Evolutionary conservation across 225 moss, liverwort and hornwort genomes (phyloP).

Genomic region (Neckera pumila): DNA sequence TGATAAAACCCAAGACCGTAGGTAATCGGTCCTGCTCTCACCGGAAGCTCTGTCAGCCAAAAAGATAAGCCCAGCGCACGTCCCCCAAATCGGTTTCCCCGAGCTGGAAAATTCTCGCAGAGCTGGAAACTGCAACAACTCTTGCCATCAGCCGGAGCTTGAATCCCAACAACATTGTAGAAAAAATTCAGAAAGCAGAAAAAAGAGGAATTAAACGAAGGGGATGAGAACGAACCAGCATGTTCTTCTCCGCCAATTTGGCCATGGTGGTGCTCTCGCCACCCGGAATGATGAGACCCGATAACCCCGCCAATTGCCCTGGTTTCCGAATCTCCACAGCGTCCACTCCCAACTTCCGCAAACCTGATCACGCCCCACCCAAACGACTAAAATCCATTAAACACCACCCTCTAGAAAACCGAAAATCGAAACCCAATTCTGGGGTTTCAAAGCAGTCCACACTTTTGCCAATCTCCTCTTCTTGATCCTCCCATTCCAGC

Average conservation of each 20-base stretch:
- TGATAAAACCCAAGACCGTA: neutral
- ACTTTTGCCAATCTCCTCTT: neutral
- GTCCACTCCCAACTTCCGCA: slow-evolving; percentile 79
- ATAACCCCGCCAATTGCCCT: slow-evolving; percentile 68
- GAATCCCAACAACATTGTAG: neutral
- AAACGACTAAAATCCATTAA: neutral
- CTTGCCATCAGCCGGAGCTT: neutral
- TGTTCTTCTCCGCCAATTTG: slow-evolving; percentile 78
- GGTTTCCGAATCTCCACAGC: slow-evolving; percentile 88
- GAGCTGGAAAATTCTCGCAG: slow-evolving; percentile 59
- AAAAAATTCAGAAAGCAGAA: neutral
- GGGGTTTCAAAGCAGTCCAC: neutral
- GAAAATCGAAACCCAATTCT: neutral
- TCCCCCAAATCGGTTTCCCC: slow-evolving; percentile 92
- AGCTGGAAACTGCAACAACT: slow-evolving; percentile 71
- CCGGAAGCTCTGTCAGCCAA: slow-evolving; percentile 91
- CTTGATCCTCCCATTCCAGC: neutral
- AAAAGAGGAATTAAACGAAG: neutral
- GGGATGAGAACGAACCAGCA: slow-evolving; percentile 32
- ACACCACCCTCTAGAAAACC: neutral
- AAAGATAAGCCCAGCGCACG: slow-evolving; percentile 91
- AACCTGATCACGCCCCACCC: slow-evolving; percentile 24
- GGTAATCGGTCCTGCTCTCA: slow-evolving; percentile 7
- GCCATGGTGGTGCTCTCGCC: slow-evolving; percentile 99
- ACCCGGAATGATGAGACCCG: slow-evolving; percentile 90